Conservation (phyloP, 495 filamentous ascomycete species). For the Bryoglossum gracile region DNA sequence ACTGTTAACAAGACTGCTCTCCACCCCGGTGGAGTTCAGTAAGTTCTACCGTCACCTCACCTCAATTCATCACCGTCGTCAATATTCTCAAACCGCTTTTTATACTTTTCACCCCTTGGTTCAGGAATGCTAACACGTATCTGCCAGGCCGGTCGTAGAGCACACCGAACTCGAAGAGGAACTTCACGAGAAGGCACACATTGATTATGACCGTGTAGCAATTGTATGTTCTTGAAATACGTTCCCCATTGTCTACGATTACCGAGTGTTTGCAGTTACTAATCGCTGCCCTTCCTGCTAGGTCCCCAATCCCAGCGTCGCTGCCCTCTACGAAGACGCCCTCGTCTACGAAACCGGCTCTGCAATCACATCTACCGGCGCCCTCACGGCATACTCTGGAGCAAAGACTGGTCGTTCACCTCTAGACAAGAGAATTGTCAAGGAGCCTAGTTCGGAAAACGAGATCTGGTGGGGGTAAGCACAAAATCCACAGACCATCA, state of each 20-base stretch:
- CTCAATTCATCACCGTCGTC: not conserved
- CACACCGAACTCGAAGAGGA: conserved; percentile 97
- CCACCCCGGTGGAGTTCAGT: conserved; percentile 89
- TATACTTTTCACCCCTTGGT: too few species aligned
- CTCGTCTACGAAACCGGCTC: conserved; percentile 97
- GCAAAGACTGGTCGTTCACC: conserved; percentile 97
- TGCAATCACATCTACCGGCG: conserved; percentile 91
- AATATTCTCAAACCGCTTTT: conserved; percentile 19
- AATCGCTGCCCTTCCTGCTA: not conserved
- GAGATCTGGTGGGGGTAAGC: conserved; percentile 83
- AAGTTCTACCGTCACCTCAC: conserved; percentile 35
- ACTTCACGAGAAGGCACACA: conserved; percentile 95
- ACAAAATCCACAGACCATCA: too few species aligned
- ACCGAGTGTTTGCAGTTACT: conserved; percentile 2
- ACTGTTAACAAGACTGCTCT: conserved; percentile 62
- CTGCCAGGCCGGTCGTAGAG: conserved; percentile 63
- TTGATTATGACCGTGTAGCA: conserved; percentile 97
- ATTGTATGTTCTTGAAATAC: conserved; percentile 58
- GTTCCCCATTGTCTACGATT: conserved; percentile 49
- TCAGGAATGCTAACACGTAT: too few species aligned
- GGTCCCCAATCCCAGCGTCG: conserved; percentile 44
- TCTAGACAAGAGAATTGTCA: conserved; percentile 92
- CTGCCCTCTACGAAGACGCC: conserved; percentile 97
- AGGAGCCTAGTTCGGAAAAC: conserved; percentile 81
- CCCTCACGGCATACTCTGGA: conserved; percentile 93